These are phyloP conservation scores for Candida vaughaniae DNA, from an alignment of 805 yeast genomes.

Conservation along the genomic window DNA sequence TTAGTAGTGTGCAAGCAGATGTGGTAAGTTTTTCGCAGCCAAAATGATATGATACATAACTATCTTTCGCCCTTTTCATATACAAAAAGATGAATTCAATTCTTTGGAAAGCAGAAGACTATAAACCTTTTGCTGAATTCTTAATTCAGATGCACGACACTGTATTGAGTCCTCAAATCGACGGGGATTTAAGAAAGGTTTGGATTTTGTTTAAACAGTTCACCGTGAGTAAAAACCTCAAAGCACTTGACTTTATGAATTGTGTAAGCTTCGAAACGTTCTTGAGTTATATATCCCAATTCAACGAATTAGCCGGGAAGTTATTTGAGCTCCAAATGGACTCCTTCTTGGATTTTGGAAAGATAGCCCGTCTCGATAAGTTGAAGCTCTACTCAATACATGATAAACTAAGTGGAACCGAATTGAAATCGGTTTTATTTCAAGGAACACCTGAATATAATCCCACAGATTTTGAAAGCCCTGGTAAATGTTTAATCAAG, in stretches of 20 bases:
- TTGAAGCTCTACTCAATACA: slow-evolving; percentile 8
- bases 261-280: background rate
- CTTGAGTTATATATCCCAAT: background rate
- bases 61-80: background rate
- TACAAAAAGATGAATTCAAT: background rate
- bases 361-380: background rate
- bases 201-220: slow-evolving; percentile 1
- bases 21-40: slow-evolving; percentile 6
- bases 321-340: slow-evolving; percentile 14
- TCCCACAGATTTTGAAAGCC: background rate
- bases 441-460: background rate
- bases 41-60: background rate
- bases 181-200: slow-evolving; percentile 5
- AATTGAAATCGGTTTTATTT: background rate
- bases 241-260: background rate
- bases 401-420: slow-evolving; percentile 1
- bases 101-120: slow-evolving; percentile 2
- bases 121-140: slow-evolving; percentile 4
- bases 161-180: slow-evolving; percentile 4
- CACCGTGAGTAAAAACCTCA: background rate
- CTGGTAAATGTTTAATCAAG: background rate
- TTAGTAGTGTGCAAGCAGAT: background rate
- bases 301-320: slow-evolving; percentile 19
- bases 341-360: background rate
- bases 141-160: slow-evolving; percentile 1